A percentile compares a stretch with the other conserved stretches of the same genome.
These are phyloP conservation scores for Agaricus sinodeliciosus DNA, from an alignment of 768 basidiomycete genomes.

Conservation along the genomic window DNA sequence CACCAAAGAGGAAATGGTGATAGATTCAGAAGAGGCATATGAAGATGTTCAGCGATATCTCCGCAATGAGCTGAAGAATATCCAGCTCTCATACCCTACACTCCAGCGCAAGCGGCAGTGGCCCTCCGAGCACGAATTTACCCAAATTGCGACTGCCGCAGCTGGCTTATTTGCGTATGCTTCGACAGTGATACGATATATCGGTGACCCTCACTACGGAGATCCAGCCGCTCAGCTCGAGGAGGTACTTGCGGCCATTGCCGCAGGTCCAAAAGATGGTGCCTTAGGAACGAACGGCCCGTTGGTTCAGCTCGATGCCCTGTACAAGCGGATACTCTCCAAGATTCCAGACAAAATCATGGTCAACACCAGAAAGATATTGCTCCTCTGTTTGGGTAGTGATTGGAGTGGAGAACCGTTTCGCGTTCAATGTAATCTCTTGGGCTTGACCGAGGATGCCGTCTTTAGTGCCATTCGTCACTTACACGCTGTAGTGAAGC, in stretches of 20 bases:
- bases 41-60: slow-evolving; percentile 11
- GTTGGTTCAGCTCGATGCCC: background rate
- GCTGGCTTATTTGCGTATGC: slow-evolving; percentile 21
- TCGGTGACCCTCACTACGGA: slow-evolving; percentile 9
- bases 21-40: slow-evolving; percentile 10
- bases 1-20: background rate
- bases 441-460: too few species aligned
- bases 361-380: too few species aligned
- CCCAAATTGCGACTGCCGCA: slow-evolving; percentile 14
- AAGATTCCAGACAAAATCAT: too few species aligned
- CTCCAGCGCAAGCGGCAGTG: slow-evolving; percentile 3
- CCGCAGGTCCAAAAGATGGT: background rate
- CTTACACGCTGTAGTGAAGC: too few species aligned
- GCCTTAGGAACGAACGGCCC: background rate
- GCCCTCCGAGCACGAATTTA: slow-evolving; percentile 12
- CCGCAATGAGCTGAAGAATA: slow-evolving; percentile 7
- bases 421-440: too few species aligned
- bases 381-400: too few species aligned
- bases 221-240: background rate
- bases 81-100: slow-evolving; percentile 2
- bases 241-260: background rate
- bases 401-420: too few species aligned
- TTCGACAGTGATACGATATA: slow-evolving; percentile 16
- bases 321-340: background rate
- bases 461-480: too few species aligned